phyloP scores from a whole-genome alignment of 2,329 filamentous ascomycete species.

The Ceratocystis variospora region DNA sequence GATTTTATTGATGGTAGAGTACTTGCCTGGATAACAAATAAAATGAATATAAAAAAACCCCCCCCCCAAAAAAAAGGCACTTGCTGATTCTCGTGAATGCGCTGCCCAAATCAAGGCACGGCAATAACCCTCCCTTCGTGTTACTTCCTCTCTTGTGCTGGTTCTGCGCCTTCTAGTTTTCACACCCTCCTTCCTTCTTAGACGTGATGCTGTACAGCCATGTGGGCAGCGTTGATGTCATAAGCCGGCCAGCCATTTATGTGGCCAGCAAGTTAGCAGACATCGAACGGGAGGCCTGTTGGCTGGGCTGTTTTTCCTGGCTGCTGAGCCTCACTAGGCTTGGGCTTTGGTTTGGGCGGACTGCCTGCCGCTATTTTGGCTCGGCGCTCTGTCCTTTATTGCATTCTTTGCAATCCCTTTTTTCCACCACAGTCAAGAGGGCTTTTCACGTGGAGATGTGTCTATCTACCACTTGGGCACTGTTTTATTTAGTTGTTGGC shows the following conservation, averaged over 20 bases:
- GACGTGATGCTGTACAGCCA: background rate
- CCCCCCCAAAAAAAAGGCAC: background rate
- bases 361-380: background rate
- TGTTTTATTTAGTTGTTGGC: background rate
- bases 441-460: background rate
- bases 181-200: background rate
- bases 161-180: background rate
- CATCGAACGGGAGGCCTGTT: background rate
- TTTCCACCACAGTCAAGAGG: background rate
- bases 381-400: slow-evolving; percentile 18
- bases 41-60: background rate
- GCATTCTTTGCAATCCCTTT: background rate
- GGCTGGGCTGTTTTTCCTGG: background rate
- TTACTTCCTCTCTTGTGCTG: background rate
- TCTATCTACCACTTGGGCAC: background rate
- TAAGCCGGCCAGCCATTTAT: background rate
- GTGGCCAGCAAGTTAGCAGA: background rate
- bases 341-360: background rate
- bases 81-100: slow-evolving; percentile 2
- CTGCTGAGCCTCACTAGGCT: slow-evolving; percentile 1
- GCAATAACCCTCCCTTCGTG: background rate
- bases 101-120: background rate
- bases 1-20: background rate
- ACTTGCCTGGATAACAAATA: background rate
- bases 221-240: background rate